Percentiles rank a stretch among this genome's conserved stretches.
These are phyloP conservation scores for Spathaspora boniae DNA, from an alignment of 805 yeast species.

Conservation along the genomic window DNA sequence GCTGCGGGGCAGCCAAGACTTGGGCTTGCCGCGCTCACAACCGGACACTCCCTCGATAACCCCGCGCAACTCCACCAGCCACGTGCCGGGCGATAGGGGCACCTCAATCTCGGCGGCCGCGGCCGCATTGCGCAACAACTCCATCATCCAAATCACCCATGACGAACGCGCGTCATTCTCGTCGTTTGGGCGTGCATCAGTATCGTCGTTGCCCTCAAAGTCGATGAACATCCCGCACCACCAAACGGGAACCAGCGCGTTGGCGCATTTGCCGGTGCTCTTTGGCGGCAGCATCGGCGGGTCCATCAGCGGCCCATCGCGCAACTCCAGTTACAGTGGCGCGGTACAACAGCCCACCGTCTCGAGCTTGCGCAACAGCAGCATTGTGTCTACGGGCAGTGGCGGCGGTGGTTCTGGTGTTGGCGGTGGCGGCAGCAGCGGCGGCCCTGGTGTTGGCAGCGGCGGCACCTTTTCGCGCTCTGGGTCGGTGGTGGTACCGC, in stretches of 20 bases:
- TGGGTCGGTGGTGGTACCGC: slow-evolving; percentile 37
- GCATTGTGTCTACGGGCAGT: slow-evolving; percentile 29
- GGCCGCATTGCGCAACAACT: slow-evolving; percentile 29
- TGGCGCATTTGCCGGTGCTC: slow-evolving; percentile 41
- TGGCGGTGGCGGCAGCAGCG: too few species aligned
- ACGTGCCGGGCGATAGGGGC: neutral
- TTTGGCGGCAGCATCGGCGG: slow-evolving; percentile 38
- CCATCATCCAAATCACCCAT: slow-evolving; percentile 38
- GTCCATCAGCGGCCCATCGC: slow-evolving; percentile 39
- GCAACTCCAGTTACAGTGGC: slow-evolving; percentile 35
- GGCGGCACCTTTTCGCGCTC: slow-evolving; percentile 34
- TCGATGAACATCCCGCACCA: slow-evolving; percentile 47
- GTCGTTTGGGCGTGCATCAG: slow-evolving; percentile 32
- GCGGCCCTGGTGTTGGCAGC: too few species aligned
- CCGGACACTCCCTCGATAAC: slow-evolving; percentile 18
- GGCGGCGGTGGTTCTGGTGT: too few species aligned
- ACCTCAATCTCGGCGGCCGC: slow-evolving; percentile 7
- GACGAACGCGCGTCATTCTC: slow-evolving; percentile 37
- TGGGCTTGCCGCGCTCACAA: slow-evolving; percentile 33
- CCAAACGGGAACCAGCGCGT: slow-evolving; percentile 33
- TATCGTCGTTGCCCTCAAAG: slow-evolving; percentile 41
- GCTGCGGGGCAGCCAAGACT: too few species aligned
- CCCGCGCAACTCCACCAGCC: slow-evolving; percentile 24
- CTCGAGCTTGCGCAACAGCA: slow-evolving; percentile 39
- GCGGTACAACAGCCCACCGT: slow-evolving; percentile 35